Conservation (phyloP, 2,329 filamentous ascomycete genomes). For the Drechslerella dactyloides region DNA sequence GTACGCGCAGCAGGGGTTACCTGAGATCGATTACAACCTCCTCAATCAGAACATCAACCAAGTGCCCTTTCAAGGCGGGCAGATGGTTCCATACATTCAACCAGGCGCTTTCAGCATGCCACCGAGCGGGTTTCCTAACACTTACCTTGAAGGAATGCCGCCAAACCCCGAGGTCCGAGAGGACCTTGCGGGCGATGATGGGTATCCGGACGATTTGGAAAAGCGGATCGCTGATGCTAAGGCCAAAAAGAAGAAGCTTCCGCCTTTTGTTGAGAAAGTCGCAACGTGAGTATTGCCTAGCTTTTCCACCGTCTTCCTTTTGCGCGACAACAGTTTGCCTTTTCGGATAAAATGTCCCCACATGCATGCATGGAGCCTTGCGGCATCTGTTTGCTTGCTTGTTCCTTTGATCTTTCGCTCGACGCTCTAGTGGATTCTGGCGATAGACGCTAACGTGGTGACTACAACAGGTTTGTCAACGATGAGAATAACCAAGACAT, state of each 20-base stretch:
- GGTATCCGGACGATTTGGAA: conserved; percentile 64
- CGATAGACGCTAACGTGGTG: conserved; percentile 51
- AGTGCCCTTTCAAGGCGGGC: conserved; percentile 35
- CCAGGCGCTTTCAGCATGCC: conserved; percentile 32
- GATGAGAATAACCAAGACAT: conserved; percentile 90
- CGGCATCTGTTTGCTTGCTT: conserved; percentile 23
- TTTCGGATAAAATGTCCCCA: conserved; percentile 5
- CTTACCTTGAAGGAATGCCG: conserved; percentile 35
- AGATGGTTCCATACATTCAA: conserved; percentile 46
- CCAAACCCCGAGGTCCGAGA: conserved; percentile 21
- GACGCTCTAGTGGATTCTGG: conserved; percentile 18
- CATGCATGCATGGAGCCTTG: conserved; percentile 30
- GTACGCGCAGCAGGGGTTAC: conserved; percentile 35
- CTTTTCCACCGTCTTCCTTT: conserved; percentile 14
- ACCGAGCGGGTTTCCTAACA: conserved; percentile 27
- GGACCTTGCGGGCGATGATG: conserved; percentile 72
- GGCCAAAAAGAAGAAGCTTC: conserved; percentile 79
- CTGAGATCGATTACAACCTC: conserved; percentile 40
- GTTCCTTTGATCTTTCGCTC: conserved; percentile 11
- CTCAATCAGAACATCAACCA: conserved; percentile 39
- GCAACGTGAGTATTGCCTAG: conserved; percentile 32
- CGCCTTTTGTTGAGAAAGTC: conserved; percentile 90
- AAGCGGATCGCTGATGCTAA: conserved; percentile 89
- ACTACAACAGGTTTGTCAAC: conserved; percentile 77
- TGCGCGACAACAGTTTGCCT: background rate